Evolutionary conservation across 2,329 filamentous ascomycete species (phyloP).

Genomic region (Hypoxylon sp.): DNA sequence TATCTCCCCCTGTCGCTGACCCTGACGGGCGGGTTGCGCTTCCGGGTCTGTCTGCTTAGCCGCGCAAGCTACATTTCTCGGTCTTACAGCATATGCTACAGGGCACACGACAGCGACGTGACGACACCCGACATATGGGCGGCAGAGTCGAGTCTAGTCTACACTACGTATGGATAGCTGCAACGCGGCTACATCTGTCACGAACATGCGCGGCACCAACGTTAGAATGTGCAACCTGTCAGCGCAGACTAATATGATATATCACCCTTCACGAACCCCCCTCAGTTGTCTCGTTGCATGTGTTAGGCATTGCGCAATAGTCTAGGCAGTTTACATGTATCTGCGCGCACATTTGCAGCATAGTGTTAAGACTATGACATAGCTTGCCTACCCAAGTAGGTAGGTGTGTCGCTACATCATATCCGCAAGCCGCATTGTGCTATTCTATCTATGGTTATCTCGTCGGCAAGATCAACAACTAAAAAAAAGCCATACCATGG

Average conservation of each 20-base stretch:
- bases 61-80: slow-evolving; percentile 29
- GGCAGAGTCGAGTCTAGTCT: slow-evolving; percentile 12
- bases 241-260: slow-evolving; percentile 12
- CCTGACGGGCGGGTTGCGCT: slow-evolving; percentile 9
- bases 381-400: slow-evolving; percentile 4
- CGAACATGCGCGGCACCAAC: slow-evolving; percentile 7
- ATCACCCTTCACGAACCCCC: slow-evolving; percentile 8
- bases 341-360: neutral
- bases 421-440: slow-evolving; percentile 1
- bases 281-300: slow-evolving; percentile 17
- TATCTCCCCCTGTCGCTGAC: neutral
- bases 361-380: slow-evolving; percentile 29
- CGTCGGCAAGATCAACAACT: slow-evolving; percentile 4
- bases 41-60: slow-evolving; percentile 18
- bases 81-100: slow-evolving; percentile 17
- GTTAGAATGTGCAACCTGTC: slow-evolving; percentile 25
- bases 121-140: slow-evolving; percentile 29
- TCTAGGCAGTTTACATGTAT: slow-evolving; percentile 1
- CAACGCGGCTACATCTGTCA: slow-evolving; percentile 13
- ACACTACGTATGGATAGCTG: slow-evolving; percentile 7
- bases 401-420: slow-evolving; percentile 10
- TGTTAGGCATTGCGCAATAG: slow-evolving; percentile 24
- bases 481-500: neutral
- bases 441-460: neutral
- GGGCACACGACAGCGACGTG: slow-evolving; percentile 30